Evolutionary conservation across 1,284 basidiomycete genomes (phyloP), one percentile per base, ranked within the genome.

Genomic region (Microbotryomycetes sp.): DNA sequence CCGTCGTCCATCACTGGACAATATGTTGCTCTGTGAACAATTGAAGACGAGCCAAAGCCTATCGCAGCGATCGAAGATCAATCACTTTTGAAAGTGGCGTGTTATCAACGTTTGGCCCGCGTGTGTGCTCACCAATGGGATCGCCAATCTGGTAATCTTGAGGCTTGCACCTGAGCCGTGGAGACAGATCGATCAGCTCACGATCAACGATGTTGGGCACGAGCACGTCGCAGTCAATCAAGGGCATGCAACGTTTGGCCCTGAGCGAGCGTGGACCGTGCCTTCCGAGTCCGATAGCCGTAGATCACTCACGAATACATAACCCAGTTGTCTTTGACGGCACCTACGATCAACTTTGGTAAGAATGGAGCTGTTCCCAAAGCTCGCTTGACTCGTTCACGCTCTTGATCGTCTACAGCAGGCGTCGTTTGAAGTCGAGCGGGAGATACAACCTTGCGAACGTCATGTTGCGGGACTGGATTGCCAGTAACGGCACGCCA

Each of bases 1-100:
- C 60, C 57, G 1, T 26, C 58, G 74, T 83, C 70, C 42, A 80
- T 79, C 74, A 85, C 32, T 1, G 65, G 65, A 14, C 56, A 56
- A 50, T 57, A 92, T 19, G 78, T 77, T 1, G 91, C 90, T 30
- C 85, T 76, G 71, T 91, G 88, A 15, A 93, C 91, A 60, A 87
- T 86, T 0, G 89, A 91, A 1, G 89, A 90, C 2, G 90, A 87
- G 19, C 90, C 90, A 69, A 88, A 90, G 1, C 89, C 89, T 68
- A 89, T 88, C 32, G 55, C n/a, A 46, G 31, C 50, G 32, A 22
- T 49, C n/a, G 15, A 28, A 22, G 14, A 23, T 26, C 3, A 12
- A 28, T 3, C 47, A 22, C 6, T 19, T 68, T 62, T 0, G 68
- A 63, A 25, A 66, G 65, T 49, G n/a, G n/a, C n/a, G n/a, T n/a